phyloP scores from a whole-genome alignment of 2,329 filamentous ascomycete species.

The Colletotrichum tamarilloi region DNA sequence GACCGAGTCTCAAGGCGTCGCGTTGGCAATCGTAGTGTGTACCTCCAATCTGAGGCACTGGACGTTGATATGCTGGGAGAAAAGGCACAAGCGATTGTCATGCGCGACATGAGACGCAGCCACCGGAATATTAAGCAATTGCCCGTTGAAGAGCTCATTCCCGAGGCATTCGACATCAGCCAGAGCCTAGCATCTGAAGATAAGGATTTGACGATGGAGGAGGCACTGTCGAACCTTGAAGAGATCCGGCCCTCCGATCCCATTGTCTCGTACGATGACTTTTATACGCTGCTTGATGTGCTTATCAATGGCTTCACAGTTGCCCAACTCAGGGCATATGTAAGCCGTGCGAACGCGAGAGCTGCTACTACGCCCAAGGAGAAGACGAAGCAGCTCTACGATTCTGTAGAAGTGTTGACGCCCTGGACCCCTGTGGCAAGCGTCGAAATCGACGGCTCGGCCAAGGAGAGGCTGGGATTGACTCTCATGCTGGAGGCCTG shows the following conservation, averaged over 20 bases:
- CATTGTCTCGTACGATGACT: constrained; percentile 52
- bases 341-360: constrained; percentile 34
- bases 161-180: constrained; percentile 43
- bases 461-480: constrained; percentile 55
- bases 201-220: constrained; percentile 43
- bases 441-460: constrained; percentile 28
- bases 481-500: constrained; percentile 61
- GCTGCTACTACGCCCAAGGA: constrained; percentile 6
- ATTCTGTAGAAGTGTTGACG: constrained; percentile 55
- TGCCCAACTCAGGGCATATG: constrained; percentile 58
- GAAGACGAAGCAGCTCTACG: constrained; percentile 39
- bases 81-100: constrained; percentile 58
- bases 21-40: constrained; percentile 12
- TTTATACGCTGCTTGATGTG: constrained; percentile 50
- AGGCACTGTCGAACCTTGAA: constrained; percentile 59
- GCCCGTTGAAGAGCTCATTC: constrained; percentile 12
- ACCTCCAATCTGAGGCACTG: constrained; percentile 38
- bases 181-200: constrained; percentile 43
- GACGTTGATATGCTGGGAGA: constrained; percentile 49
- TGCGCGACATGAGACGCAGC: constrained; percentile 48
- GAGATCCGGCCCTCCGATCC: constrained; percentile 57
- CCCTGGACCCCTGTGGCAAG: constrained; percentile 52
- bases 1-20: constrained; percentile 8
- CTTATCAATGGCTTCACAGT: constrained; percentile 59
- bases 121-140: constrained; percentile 23